These are phyloP conservation scores for Flaveria robusta DNA, from an alignment of 129 eudicot genomes.

Conservation along the genomic window DNA sequence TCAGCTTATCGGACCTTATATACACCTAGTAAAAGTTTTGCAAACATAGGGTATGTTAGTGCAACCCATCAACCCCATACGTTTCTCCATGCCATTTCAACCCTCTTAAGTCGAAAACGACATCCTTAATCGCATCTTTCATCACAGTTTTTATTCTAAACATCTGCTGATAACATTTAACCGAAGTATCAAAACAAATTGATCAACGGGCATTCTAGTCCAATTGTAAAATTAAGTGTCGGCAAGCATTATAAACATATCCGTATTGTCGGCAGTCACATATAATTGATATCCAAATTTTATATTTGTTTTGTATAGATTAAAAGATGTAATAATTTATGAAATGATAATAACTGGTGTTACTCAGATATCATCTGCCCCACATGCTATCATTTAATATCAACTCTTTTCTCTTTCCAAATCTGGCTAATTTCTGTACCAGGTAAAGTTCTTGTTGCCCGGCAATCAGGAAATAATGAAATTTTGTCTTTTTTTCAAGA, in stretches of 20 bases:
- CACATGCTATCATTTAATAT: constrained; percentile 40
- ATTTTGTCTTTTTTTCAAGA: constrained; percentile 11
- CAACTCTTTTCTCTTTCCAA: constrained; percentile 39
- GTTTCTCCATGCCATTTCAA: too few species aligned
- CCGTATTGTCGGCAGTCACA: constrained; percentile 3
- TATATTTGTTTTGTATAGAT: constrained; percentile 11
- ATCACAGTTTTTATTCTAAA: not conserved
- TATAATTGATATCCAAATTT: not conserved
- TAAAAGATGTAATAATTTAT: constrained; percentile 30
- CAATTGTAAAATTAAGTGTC: constrained; percentile 3
- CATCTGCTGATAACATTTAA: not conserved
- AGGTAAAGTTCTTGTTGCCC: constrained; percentile 21
- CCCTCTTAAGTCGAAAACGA: too few species aligned
- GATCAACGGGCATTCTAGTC: too few species aligned
- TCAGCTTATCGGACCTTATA: too few species aligned
- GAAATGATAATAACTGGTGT: constrained; percentile 21
- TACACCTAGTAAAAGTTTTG: too few species aligned
- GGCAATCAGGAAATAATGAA: constrained; percentile 18
- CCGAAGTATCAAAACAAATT: not conserved
- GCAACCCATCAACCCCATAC: too few species aligned
- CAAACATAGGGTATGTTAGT: too few species aligned
- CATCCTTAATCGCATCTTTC: not conserved
- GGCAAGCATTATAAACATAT: constrained; percentile 17
- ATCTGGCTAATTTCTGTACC: constrained; percentile 19
- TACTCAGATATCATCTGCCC: constrained; percentile 21